Percentiles rank a stretch among this genome's conserved stretches.
Conservation (phyloP, 2,329 filamentous ascomycete genomes). For the Thermochaetoides dissita region DNA sequence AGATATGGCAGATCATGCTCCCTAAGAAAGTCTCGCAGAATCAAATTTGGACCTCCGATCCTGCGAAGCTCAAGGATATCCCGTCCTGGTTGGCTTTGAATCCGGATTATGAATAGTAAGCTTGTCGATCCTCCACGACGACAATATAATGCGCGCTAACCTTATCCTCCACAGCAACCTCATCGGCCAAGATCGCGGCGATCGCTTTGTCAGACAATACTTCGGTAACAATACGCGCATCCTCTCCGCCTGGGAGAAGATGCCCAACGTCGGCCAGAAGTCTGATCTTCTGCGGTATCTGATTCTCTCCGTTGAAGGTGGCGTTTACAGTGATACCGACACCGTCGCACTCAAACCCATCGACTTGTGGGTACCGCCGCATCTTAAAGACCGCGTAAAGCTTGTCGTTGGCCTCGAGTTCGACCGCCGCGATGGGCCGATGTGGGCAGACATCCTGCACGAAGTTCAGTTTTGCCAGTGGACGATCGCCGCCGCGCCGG, state of each 20-base stretch:
- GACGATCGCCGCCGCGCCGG: slow-evolving; percentile 22
- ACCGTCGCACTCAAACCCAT: slow-evolving; percentile 40
- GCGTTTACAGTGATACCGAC: slow-evolving; percentile 46
- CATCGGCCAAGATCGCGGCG: slow-evolving; percentile 14
- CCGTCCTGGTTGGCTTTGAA: slow-evolving; percentile 16
- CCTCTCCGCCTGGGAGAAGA: slow-evolving; percentile 11
- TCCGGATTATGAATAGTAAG: slow-evolving; percentile 14
- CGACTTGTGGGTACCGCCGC: slow-evolving; percentile 19
- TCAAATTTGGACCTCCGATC: slow-evolving; percentile 2
- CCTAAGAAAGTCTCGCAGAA: slow-evolving; percentile 3
- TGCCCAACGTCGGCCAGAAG: slow-evolving; percentile 19
- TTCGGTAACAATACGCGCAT: slow-evolving; percentile 13
- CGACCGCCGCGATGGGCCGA: slow-evolving; percentile 16
- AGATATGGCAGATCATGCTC: slow-evolving; percentile 19
- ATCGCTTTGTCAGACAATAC: slow-evolving; percentile 16
- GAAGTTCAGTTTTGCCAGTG: slow-evolving; percentile 23
- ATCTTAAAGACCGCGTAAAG: slow-evolving; percentile 11
- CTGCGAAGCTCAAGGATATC: slow-evolving; percentile 11
- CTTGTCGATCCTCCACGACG: not conserved
- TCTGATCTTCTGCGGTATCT: slow-evolving; percentile 20
- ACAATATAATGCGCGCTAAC: not conserved
- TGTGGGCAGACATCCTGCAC: slow-evolving; percentile 19
- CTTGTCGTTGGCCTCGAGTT: slow-evolving; percentile 21
- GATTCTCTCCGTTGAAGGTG: slow-evolving; percentile 19
- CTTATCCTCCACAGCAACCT: slow-evolving; percentile 12